Percentiles rank a stretch among this genome's conserved stretches.
Evolutionary conservation across 73 alveolate genomes (phyloP).

Genomic region (Paramecium sexaurelia): DNA sequence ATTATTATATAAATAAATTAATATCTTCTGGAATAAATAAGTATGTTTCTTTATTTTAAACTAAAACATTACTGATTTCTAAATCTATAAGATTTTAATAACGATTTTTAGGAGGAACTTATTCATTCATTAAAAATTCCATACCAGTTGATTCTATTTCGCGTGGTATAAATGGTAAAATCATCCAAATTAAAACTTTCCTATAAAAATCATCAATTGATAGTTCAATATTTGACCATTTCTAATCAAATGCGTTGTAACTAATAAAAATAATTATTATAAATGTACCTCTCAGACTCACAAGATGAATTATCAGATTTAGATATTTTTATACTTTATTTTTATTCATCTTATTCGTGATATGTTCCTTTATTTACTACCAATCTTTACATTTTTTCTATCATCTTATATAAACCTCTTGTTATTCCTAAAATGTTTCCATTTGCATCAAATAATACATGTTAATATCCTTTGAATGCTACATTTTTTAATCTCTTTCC

Average conservation of each 20-base stretch:
- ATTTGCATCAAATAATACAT: conserved; percentile 17
- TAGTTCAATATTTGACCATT: conserved; percentile 18
- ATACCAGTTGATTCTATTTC: conserved; percentile 46
- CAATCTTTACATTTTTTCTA: not conserved
- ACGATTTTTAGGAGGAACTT: not conserved
- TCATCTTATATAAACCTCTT: not conserved
- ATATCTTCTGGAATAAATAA: conserved; percentile 42
- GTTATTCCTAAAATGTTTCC: conserved; percentile 32
- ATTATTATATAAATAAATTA: not conserved
- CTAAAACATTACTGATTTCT: not conserved
- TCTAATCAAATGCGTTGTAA: not conserved
- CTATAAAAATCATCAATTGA: not conserved
- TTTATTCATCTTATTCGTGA: not conserved
- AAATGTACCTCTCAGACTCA: conserved; percentile 1
- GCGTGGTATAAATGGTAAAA: not conserved
- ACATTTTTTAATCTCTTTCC: not conserved
- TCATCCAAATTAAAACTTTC: conserved; percentile 23
- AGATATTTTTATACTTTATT: not conserved
- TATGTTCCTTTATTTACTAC: not conserved
- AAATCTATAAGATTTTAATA: not conserved
- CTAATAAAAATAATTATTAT: not conserved
- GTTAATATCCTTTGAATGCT: not conserved
- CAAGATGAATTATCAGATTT: not conserved
- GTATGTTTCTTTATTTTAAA: conserved; percentile 40
- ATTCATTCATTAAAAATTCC: conserved; percentile 12